Evolutionary conservation across 2,329 filamentous ascomycete species (phyloP), one percentile per base, ranked within the genome.

Genomic region (Aotearoamyces nothofagi): DNA sequence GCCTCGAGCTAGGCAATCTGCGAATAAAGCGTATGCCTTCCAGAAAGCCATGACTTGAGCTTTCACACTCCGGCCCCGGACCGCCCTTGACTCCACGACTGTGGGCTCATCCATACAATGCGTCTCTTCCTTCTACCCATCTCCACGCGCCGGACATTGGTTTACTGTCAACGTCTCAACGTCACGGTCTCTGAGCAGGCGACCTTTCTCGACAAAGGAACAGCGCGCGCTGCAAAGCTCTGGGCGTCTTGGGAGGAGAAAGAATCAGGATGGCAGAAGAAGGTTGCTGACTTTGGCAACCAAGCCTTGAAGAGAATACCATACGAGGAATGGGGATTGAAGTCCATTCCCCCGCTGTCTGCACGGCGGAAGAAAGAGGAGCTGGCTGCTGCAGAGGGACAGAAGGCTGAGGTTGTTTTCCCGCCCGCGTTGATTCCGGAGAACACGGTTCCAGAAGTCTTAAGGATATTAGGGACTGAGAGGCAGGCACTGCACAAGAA

Each of bases 311-410:
- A 81, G 43, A 72, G 82, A 37, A 92, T 98, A 45, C 81, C 90
- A 3, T 94, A 81, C 51, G 81, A 96, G 56, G 90, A 98, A 75
- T 98, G 90, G 90, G 84, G 82, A 0, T 64, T 98, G 41, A 96
- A 96, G 58, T 92, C 83, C 19, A 76, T 98, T 29, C 90, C 90
- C 24, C 77, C 86, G 13, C 61, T 92, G 41, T 82, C 74, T 23
- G 59, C 70, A 33, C 66, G 70, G 40, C 65, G 73, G 33, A 65
- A 69, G 41, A 60, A 67, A 27, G 72, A 80, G 29, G 71, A 79
- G 42, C 45, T 73, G 13, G 52, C 69, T 29, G 69, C 67, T 20
- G 63, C 66, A 38, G n/a, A n/a, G n/a, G n/a, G n/a, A n/a, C 66
- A 72, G 28, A 72, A 69, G 42, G 69, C 82, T 36, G 70, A 83